Base-by-base conservation (phyloP, 2,329 filamentous ascomycete genomes). In the Arthrocladium fulminans region DNA sequence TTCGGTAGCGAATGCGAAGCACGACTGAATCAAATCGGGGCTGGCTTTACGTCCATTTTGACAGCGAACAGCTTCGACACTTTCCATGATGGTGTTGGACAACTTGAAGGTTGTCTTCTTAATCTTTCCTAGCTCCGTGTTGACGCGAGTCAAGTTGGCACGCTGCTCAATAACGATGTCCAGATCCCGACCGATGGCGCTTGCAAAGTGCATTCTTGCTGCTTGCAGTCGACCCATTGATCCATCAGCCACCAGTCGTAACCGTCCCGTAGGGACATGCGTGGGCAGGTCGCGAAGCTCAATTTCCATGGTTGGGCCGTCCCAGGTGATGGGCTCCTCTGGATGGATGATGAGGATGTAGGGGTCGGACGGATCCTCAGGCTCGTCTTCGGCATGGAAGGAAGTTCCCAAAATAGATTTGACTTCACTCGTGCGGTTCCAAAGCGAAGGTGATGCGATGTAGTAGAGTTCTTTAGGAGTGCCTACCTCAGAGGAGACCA, bases 71-170 rank as follows among this genome's bases (percentile, higher is more conserved):
- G 87, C 88, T 63, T 94, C 88, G 38, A 98, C 92, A 63, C 88
- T 96, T 66, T 97, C 90, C 88, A 98, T 96, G 67, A 98, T 97
- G 5, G 88, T 88, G 67, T 96, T 97, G 45, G 88, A 95, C 37
- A 98, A 75, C 66, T 94, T 95, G 73, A 94, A 97, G 2, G 90
- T 88, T 2, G 94, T 94, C 64, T 89, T 88, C 60, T 94, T 89
- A 59, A 96, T 95, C 64, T 94, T 94, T 59, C 88, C 90, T 54
- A 98, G 72, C 63, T 94, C 86, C 44, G 83, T 73, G 62, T 97
- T 94, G 57, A 98, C 92, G 58, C 94, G 87, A 54, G 87, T 85
- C 32, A 98, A 76, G 62, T 96, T 97, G 17, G 92, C 94, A 56
- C 92, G 79, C 60, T 94, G 87, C 64, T 97, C 92, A 47, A 95